phyloP scores from a whole-genome alignment of 1,139 yeast genomes.

The Blastobotrys indianensis region DNA sequence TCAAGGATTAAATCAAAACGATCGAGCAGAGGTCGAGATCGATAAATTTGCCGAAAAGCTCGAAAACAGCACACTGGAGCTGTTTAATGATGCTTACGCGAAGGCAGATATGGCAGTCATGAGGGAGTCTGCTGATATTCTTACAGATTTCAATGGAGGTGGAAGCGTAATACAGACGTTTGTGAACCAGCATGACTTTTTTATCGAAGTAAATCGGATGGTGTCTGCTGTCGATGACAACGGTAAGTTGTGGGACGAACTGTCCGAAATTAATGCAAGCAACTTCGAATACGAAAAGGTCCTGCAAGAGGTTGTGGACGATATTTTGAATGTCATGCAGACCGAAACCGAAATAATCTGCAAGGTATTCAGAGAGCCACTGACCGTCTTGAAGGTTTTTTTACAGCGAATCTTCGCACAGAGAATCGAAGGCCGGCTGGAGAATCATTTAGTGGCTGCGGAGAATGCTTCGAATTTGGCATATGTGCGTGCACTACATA shows the following conservation, averaged over 20 bases:
- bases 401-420: slow-evolving; percentile 77
- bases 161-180: slow-evolving; percentile 75
- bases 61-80: slow-evolving; percentile 50
- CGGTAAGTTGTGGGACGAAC: slow-evolving; percentile 41
- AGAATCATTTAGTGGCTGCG: slow-evolving; percentile 57
- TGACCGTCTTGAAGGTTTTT: slow-evolving; percentile 62
- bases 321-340: slow-evolving; percentile 45
- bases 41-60: slow-evolving; percentile 69
- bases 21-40: slow-evolving; percentile 45
- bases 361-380: slow-evolving; percentile 65
- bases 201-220: slow-evolving; percentile 47
- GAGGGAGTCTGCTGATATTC: slow-evolving; percentile 73
- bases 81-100: slow-evolving; percentile 39
- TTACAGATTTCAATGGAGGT: slow-evolving; percentile 82
- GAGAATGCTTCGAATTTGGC: slow-evolving; percentile 62
- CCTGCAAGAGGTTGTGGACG: slow-evolving; percentile 38
- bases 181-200: slow-evolving; percentile 73
- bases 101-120: slow-evolving; percentile 62
- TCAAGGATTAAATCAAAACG: slow-evolving; percentile 18
- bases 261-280: slow-evolving; percentile 43
- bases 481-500: slow-evolving; percentile 69
- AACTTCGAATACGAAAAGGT: slow-evolving; percentile 37
- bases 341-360: slow-evolving; percentile 69
- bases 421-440: slow-evolving; percentile 59
- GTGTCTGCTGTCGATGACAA: slow-evolving; percentile 33